phyloP scores from a whole-genome alignment of 768 basidiomycete genomes.

The Asterophora parasitica region DNA sequence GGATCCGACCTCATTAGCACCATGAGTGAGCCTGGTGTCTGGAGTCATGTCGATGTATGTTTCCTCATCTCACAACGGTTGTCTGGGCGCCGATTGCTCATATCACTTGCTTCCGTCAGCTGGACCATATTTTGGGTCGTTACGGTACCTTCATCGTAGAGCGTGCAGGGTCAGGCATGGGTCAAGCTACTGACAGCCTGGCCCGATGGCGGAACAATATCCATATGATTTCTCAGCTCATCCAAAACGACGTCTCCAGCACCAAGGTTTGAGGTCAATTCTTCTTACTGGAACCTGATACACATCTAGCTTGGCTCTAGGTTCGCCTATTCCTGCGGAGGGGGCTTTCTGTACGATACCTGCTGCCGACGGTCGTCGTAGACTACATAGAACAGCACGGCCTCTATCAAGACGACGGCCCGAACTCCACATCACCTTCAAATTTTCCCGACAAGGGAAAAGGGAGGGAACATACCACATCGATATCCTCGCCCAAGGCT shows the following conservation, averaged over 20 bases:
- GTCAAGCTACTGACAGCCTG: conserved; percentile 70
- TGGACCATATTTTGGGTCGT: conserved; percentile 92
- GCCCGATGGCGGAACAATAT: conserved; percentile 81
- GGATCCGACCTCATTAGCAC: conserved; percentile 98
- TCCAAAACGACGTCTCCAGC: conserved; percentile 95
- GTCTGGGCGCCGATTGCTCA: conserved; percentile 8
- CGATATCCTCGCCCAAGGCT: conserved; percentile 21
- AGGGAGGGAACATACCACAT: conserved; percentile 27
- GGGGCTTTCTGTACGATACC: conserved; percentile 81
- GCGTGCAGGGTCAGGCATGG: conserved; percentile 89
- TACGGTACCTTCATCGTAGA: conserved; percentile 96
- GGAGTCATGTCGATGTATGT: conserved; percentile 90
- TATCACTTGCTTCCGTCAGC: conserved; percentile 37
- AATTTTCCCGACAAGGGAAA: conserved; percentile 30
- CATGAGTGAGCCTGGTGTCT: conserved; percentile 98
- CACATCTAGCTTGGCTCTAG: conserved; percentile 17
- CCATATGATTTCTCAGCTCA: conserved; percentile 87
- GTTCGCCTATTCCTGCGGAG: conserved; percentile 72
- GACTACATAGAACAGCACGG: conserved; percentile 90
- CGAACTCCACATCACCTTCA: conserved; percentile 16
- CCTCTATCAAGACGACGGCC: conserved; percentile 63
- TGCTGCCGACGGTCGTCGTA: conserved; percentile 86
- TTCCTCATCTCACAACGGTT: conserved; percentile 16
- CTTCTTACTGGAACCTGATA: neutral
- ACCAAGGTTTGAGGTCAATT: conserved; percentile 58